Percentiles rank a stretch among this genome's conserved stretches.
Conservation (phyloP, 192 early-diverging fungal species). For the Cetraspora pellucida region DNA sequence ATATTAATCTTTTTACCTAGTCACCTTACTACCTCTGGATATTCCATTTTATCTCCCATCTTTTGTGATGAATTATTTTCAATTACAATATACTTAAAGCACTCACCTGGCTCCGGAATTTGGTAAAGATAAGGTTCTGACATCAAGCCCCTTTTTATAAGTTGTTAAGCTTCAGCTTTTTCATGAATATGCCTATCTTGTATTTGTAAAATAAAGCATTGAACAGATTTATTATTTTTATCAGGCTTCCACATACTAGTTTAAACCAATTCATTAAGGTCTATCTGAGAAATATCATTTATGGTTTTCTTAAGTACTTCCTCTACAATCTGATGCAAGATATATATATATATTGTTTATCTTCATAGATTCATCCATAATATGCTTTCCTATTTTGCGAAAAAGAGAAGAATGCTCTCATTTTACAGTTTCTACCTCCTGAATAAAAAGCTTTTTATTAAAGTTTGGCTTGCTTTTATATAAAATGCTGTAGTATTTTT, state of each 20-base stretch:
- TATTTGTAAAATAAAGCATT: neutral
- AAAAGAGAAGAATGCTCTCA: neutral
- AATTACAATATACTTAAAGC: neutral
- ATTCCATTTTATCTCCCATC: neutral
- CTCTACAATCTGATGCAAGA: neutral
- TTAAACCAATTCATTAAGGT: constrained; percentile 5
- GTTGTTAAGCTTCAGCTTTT: neutral
- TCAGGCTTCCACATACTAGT: neutral
- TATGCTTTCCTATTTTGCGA: neutral
- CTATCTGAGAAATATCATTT: neutral
- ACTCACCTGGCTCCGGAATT: neutral
- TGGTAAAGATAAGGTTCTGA: neutral
- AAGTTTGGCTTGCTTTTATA: constrained; percentile 5
- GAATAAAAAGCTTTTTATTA: neutral
- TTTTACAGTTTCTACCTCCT: constrained; percentile 3
- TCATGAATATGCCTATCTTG: neutral
- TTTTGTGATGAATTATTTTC: neutral
- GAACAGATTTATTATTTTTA: neutral
- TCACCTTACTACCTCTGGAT: neutral
- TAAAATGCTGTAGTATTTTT: neutral
- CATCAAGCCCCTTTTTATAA: constrained; percentile 7
- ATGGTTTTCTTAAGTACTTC: neutral
- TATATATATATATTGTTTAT: neutral
- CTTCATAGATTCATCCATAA: constrained; percentile 13
- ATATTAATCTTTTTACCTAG: neutral